Evolutionary conservation across 2,329 filamentous ascomycete species (phyloP).

Genomic region (Fusarium clavum): DNA sequence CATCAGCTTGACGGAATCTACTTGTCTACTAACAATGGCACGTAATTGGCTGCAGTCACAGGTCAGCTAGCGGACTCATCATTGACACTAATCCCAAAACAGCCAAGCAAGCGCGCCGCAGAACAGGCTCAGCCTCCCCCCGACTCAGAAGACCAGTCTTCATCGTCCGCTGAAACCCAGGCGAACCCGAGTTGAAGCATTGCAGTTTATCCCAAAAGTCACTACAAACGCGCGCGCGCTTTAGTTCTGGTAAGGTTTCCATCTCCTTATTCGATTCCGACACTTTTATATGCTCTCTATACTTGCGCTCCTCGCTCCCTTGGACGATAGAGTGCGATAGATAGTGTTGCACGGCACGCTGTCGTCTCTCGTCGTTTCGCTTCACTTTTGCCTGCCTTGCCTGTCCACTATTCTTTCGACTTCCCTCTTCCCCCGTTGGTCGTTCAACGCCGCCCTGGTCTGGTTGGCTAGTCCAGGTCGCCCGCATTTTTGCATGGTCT

Average conservation of each 20-base stretch:
- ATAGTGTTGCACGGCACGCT: conserved; percentile 33
- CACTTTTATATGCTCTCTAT: conserved; percentile 18
- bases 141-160: conserved; percentile 46
- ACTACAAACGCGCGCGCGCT: conserved; percentile 43
- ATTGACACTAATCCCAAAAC: conserved; percentile 47
- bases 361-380: conserved; percentile 36
- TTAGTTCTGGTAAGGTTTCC: conserved; percentile 50
- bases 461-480: conserved; percentile 30
- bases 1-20: background rate
- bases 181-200: conserved; percentile 46
- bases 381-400: conserved; percentile 34
- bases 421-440: conserved; percentile 21
- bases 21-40: background rate
- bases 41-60: conserved; percentile 43
- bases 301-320: background rate
- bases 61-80: conserved; percentile 32
- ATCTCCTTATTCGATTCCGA: conserved; percentile 37
- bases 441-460: conserved; percentile 12
- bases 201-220: conserved; percentile 45
- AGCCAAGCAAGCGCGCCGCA: conserved; percentile 42
- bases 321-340: conserved; percentile 32
- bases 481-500: conserved; percentile 27
- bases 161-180: conserved; percentile 49
- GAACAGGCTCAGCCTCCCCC: conserved; percentile 39
- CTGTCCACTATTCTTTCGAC: conserved; percentile 35